A percentile compares a stretch with the other conserved stretches of the same genome.
These are phyloP conservation scores for Salicornia ramosissima DNA, from an alignment of 148 eudicot species.

Conservation along the genomic window DNA sequence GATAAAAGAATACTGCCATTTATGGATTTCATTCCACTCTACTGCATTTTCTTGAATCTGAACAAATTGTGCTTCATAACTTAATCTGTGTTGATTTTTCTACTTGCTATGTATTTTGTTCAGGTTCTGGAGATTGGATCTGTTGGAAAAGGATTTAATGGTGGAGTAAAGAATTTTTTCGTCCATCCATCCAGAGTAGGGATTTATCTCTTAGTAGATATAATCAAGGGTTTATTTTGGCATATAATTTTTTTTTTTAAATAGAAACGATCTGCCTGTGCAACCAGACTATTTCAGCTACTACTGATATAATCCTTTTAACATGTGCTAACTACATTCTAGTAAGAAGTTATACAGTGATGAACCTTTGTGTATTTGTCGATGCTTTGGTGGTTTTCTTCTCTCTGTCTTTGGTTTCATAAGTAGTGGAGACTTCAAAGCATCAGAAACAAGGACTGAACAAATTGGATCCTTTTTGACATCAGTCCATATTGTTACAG, in stretches of 20 bases:
- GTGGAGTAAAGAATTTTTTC: slow-evolving; percentile 51
- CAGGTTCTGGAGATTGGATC: slow-evolving; percentile 96
- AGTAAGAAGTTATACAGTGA: not conserved
- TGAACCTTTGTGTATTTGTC: not conserved
- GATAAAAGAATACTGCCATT: not conserved
- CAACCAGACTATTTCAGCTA: too few relatives aligned
- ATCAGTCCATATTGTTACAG: too few relatives aligned
- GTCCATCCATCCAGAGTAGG: slow-evolving; percentile 79
- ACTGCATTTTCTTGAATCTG: not conserved
- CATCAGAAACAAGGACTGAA: too few relatives aligned
- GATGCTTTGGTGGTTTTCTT: not conserved
- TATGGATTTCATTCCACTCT: slow-evolving; percentile 1
- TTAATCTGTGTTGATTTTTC: not conserved
- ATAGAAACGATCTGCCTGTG: too few relatives aligned
- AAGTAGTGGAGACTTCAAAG: too few relatives aligned
- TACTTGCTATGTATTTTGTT: slow-evolving; percentile 19
- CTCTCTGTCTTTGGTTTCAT: too few relatives aligned
- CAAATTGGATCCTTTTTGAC: too few relatives aligned
- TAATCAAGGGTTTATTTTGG: not conserved
- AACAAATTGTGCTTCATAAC: not conserved
- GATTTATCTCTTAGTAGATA: not conserved
- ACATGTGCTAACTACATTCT: not conserved
- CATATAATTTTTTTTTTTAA: not conserved
- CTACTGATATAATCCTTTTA: not conserved
- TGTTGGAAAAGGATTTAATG: slow-evolving; percentile 65